Evolutionary conservation across 1,284 basidiomycete species (phyloP).

Genomic region (Inonotus hispidus): DNA sequence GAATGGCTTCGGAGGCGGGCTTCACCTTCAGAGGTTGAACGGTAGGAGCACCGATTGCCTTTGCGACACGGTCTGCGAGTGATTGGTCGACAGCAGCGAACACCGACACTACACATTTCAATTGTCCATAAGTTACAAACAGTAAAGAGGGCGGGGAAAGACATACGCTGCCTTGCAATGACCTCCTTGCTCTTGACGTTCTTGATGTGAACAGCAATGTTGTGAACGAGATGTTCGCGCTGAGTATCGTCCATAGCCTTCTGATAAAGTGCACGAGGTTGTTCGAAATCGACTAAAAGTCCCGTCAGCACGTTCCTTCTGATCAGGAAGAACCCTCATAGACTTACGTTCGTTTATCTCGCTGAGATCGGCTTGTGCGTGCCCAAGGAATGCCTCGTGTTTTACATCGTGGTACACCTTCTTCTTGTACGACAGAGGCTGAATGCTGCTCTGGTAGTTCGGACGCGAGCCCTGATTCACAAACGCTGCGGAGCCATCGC

Average conservation of each 20-base stretch:
- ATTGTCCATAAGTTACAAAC: not conserved
- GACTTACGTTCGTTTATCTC: conserved; percentile 72
- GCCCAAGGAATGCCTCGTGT: conserved; percentile 76
- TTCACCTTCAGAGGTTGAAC: conserved; percentile 58
- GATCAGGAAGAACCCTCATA: not conserved
- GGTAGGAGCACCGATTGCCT: conserved; percentile 55
- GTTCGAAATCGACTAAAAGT: conserved; percentile 79
- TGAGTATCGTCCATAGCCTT: conserved; percentile 73
- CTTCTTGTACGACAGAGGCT: conserved; percentile 50
- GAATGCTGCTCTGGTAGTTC: conserved; percentile 79
- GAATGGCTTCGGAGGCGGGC: conserved; percentile 51
- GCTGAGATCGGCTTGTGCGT: conserved; percentile 69
- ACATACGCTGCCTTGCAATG: conserved; percentile 64
- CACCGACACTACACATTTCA: conserved; percentile 54
- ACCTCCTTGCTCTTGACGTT: conserved; percentile 61
- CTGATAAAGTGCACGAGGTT: conserved; percentile 75
- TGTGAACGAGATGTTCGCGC: conserved; percentile 67
- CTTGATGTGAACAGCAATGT: conserved; percentile 72
- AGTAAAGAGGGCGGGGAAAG: not conserved
- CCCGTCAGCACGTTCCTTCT: not conserved
- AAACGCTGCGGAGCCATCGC: conserved; percentile 65
- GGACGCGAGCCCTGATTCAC: conserved; percentile 79
- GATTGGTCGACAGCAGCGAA: conserved; percentile 74
- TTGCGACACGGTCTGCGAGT: conserved; percentile 70
- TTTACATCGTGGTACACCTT: conserved; percentile 36